Percentiles rank a stretch among this genome's conserved stretches.
Conservation (phyloP, 768 basidiomycete species). For the Tremella mesenterica region DNA sequence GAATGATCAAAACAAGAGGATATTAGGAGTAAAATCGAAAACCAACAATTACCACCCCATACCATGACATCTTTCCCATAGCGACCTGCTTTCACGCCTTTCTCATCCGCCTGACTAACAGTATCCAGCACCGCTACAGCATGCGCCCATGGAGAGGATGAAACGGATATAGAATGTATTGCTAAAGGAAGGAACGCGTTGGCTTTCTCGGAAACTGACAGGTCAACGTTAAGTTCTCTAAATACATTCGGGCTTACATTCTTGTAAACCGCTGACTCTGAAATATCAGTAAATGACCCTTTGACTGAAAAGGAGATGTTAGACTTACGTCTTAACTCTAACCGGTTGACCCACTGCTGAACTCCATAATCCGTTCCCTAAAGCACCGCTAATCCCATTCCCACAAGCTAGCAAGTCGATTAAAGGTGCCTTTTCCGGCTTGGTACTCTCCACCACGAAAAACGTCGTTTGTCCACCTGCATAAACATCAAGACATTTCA, state of each 20-base stretch:
- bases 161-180: constrained; percentile 57
- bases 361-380: constrained; percentile 53
- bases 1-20: not conserved
- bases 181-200: constrained; percentile 57
- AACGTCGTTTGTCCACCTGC: constrained; percentile 58
- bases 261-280: constrained; percentile 65
- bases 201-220: constrained; percentile 58
- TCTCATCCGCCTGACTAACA: constrained; percentile 46
- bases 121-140: constrained; percentile 67
- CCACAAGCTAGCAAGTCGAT: constrained; percentile 66
- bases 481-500: constrained; percentile 57
- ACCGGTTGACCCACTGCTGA: constrained; percentile 63
- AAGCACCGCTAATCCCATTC: constrained; percentile 65
- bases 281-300: not conserved
- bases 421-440: constrained; percentile 37
- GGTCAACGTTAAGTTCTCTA: not conserved
- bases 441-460: constrained; percentile 60
- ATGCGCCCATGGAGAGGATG: constrained; percentile 54
- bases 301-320: not conserved
- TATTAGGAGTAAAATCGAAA: no score
- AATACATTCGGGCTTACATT: constrained; percentile 56
- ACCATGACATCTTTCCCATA: constrained; percentile 45
- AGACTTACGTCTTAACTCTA: constrained; percentile 56
- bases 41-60: constrained; percentile 42
- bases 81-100: constrained; percentile 31